phyloP scores from a whole-genome alignment of 1,284 basidiomycete genomes.

The Ceratorhiza oryzae-sativae region DNA sequence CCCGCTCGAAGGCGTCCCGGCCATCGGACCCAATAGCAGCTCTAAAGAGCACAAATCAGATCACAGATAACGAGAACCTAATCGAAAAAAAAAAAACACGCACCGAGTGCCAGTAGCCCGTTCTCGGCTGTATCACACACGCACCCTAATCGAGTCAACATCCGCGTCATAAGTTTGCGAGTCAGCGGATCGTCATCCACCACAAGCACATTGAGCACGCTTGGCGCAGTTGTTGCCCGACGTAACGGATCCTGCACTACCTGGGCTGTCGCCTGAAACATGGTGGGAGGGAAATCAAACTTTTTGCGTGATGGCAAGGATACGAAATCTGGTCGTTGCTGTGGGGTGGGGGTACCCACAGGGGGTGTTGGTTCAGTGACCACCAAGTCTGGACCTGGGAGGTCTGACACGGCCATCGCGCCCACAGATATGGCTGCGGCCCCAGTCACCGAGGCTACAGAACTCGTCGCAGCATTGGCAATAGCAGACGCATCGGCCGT shows the following conservation, averaged over 20 bases:
- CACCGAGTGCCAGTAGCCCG: constrained; percentile 72
- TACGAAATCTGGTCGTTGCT: constrained; percentile 31
- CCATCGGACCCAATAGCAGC: constrained; percentile 62
- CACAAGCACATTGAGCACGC: constrained; percentile 65
- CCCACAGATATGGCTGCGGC: neutral
- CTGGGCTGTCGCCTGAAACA: constrained; percentile 31
- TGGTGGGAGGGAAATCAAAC: constrained; percentile 13
- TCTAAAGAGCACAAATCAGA: constrained; percentile 49
- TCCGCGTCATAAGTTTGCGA: constrained; percentile 80
- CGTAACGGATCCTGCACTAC: neutral
- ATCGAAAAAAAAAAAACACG: neutral
- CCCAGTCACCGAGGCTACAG: neutral
- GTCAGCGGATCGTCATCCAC: constrained; percentile 84
- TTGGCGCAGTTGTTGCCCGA: constrained; percentile 46
- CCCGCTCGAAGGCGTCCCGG: constrained; percentile 47
- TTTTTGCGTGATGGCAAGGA: constrained; percentile 31
- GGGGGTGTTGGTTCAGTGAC: neutral
- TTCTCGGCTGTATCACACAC: constrained; percentile 84
- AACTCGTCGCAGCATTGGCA: constrained; percentile 3
- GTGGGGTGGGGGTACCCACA: neutral
- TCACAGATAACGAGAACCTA: neutral
- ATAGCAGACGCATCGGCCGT: neutral
- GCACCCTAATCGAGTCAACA: constrained; percentile 81
- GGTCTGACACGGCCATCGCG: neutral
- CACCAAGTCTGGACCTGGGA: neutral